Evolutionary conservation across 192 early-diverging fungal species (phyloP), one percentile per base, ranked within the genome.

Genomic region (Coemansia sp.): DNA sequence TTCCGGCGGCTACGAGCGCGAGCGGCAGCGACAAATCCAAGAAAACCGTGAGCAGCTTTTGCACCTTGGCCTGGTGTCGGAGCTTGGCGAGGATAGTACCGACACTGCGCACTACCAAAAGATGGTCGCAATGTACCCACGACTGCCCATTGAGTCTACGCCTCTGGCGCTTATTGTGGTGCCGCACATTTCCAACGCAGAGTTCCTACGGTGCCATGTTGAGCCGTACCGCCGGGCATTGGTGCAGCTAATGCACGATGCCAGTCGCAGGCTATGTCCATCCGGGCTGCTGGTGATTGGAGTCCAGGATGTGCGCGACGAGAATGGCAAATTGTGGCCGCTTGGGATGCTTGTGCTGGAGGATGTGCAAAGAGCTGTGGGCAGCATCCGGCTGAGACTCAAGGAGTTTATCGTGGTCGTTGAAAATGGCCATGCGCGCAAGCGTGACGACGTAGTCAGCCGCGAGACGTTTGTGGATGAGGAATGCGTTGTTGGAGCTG

Each of bases 61-160:
- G 50, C 47, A 71, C 5, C 67, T 83, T 4, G 92, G 92, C 0
- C 67, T 94, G 9, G 85, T 91, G 9, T 92, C 91, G 6, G 91
- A 92, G 27, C 64, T 95, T 32, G 87, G 88, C 66, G 89, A 92
- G 54, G 84, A 87, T 40, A 85, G 85, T n/a, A 85, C 82, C 25
- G 91, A 92, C 63, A 74, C 82, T 22, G 82, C 82, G 6, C 89
- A 91, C 56, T 85, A 88, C 52, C 82, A 72, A 14, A 84, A 86
- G 19, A 76, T 92, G 62, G 70, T 86, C 38, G 69, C 73, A 5
- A 62, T 74, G 58, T 49, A 74, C 0, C 69, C 64, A 6, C 81
- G 74, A 12, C 51, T 71, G 12, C 82, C 80, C 0, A 69, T 58
- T 32, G 42, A 43, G 1, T 31, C 33, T 2, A 52, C 82, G 24